Percentiles rank a stretch among this genome's conserved stretches.
phyloP scores from a whole-genome alignment of 1,284 basidiomycete genomes.

The Anthracocystis panici-leucophaei region DNA sequence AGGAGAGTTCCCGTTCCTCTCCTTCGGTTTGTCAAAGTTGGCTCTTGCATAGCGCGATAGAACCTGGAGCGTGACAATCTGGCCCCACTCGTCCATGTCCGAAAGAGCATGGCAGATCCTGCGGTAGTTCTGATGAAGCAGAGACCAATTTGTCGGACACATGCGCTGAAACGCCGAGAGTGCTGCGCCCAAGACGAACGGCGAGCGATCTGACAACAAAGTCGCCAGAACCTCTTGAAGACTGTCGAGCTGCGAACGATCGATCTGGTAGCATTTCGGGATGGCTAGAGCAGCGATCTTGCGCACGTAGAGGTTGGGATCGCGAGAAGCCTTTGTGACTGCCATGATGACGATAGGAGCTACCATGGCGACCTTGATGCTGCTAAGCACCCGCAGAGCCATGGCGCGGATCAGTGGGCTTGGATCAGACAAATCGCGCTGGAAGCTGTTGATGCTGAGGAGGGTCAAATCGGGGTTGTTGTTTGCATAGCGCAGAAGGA shows the following conservation, averaged over 20 bases:
- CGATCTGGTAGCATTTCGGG: slow-evolving; percentile 79
- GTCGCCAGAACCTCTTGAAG: slow-evolving; percentile 81
- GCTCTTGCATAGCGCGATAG: slow-evolving; percentile 84
- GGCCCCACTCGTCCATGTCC: slow-evolving; percentile 97
- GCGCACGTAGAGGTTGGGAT: slow-evolving; percentile 91
- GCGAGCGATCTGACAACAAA: slow-evolving; percentile 84
- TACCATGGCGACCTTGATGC: slow-evolving; percentile 88
- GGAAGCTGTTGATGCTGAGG: slow-evolving; percentile 98
- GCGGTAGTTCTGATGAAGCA: slow-evolving; percentile 89
- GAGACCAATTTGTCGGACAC: slow-evolving; percentile 72
- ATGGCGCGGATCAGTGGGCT: slow-evolving; percentile 89
- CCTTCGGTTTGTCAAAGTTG: slow-evolving; percentile 35
- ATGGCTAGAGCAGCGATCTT: slow-evolving; percentile 91
- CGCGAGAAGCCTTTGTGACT: slow-evolving; percentile 88
- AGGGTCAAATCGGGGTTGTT: slow-evolving; percentile 85
- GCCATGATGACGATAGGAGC: slow-evolving; percentile 86
- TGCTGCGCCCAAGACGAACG: slow-evolving; percentile 87
- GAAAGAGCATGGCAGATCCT: slow-evolving; percentile 84
- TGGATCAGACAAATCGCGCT: slow-evolving; percentile 91
- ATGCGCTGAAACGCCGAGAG: slow-evolving; percentile 78
- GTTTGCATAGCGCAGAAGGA: slow-evolving; percentile 87
- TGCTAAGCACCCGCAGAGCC: slow-evolving; percentile 91
- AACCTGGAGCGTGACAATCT: slow-evolving; percentile 82
- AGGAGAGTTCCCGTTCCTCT: neutral
- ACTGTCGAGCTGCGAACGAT: slow-evolving; percentile 76